A percentile compares a stretch with the other conserved stretches of the same genome.
Conservation (phyloP, 1,284 basidiomycete genomes). For the Trichosporon asahii region DNA sequence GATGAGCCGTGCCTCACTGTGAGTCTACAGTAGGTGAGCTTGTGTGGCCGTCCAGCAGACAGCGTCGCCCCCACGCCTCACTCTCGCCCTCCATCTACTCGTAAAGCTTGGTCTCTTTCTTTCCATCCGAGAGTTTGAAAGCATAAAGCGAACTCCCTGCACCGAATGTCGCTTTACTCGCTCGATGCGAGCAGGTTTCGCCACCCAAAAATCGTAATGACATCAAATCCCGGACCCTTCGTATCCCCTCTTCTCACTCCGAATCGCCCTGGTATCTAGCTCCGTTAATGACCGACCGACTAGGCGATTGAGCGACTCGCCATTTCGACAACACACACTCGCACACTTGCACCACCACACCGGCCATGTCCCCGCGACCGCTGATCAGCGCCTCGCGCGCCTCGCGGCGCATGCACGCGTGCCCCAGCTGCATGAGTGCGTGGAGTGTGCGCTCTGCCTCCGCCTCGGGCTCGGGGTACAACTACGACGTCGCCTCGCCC, state of each 20-base stretch:
- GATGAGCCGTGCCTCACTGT: background rate
- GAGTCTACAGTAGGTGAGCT: too few species aligned
- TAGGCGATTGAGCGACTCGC: too few species aligned
- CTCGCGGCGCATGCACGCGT: background rate
- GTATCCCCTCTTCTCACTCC: background rate
- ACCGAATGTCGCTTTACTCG: background rate
- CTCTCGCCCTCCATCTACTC: background rate
- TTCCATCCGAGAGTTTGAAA: background rate
- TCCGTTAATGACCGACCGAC: slow-evolving; percentile 1
- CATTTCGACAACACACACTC: too few species aligned
- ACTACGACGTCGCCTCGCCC: background rate
- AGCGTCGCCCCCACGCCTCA: too few species aligned
- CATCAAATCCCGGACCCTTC: background rate
- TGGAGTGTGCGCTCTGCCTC: background rate
- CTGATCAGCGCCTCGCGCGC: background rate
- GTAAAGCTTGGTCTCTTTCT: too few species aligned
- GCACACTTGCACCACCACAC: too few species aligned
- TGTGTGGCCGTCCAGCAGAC: too few species aligned
- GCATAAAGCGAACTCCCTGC: background rate
- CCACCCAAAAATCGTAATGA: slow-evolving; percentile 6
- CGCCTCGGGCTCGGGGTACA: background rate
- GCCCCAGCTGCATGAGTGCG: slow-evolving; percentile 4
- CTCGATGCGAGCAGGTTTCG: background rate
- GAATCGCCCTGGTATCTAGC: background rate
- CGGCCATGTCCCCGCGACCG: background rate